phyloP scores from a whole-genome alignment of 768 basidiomycete genomes.

The Dentipellis fragilis region DNA sequence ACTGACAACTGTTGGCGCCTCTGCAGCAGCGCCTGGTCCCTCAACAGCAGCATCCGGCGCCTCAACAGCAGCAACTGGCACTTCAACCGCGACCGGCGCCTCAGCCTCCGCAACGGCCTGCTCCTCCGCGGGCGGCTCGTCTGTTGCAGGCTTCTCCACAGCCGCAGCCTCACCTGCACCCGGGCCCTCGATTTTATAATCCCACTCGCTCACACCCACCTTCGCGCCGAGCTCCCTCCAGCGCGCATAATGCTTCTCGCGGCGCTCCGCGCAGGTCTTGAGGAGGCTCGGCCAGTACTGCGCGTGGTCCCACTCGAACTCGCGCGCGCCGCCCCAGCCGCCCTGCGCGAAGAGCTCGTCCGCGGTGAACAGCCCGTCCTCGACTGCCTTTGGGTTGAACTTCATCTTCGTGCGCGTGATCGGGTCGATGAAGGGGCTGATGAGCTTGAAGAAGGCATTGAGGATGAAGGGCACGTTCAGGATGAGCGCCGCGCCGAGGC shows the following conservation, averaged over 20 bases:
- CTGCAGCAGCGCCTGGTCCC: too few species aligned
- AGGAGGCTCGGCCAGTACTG: constrained; percentile 67
- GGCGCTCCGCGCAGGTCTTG: constrained; percentile 40
- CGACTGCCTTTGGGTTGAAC: constrained; percentile 60
- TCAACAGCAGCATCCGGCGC: too few species aligned
- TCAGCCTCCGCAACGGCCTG: too few species aligned
- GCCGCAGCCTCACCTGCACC: background rate
- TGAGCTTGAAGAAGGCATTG: constrained; percentile 65
- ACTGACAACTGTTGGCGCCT: too few species aligned
- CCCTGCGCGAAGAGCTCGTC: constrained; percentile 61
- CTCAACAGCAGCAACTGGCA: too few species aligned
- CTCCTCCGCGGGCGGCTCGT: too few species aligned
- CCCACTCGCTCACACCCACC: constrained; percentile 73
- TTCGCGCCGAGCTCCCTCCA: constrained; percentile 64
- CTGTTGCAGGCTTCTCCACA: too few species aligned
- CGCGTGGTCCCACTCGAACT: constrained; percentile 67
- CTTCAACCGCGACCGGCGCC: too few species aligned
- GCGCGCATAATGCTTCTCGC: constrained; percentile 37
- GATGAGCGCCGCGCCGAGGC: constrained; percentile 65
- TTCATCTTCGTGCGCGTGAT: constrained; percentile 65
- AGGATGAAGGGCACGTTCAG: constrained; percentile 76
- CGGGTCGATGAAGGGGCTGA: constrained; percentile 78
- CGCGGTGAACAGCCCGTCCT: constrained; percentile 57
- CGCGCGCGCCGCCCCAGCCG: constrained; percentile 53
- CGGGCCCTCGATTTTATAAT: constrained; percentile 39